These are phyloP conservation scores for Acacia concinna DNA, from an alignment of 331 rosid genomes.

Conservation along the genomic window DNA sequence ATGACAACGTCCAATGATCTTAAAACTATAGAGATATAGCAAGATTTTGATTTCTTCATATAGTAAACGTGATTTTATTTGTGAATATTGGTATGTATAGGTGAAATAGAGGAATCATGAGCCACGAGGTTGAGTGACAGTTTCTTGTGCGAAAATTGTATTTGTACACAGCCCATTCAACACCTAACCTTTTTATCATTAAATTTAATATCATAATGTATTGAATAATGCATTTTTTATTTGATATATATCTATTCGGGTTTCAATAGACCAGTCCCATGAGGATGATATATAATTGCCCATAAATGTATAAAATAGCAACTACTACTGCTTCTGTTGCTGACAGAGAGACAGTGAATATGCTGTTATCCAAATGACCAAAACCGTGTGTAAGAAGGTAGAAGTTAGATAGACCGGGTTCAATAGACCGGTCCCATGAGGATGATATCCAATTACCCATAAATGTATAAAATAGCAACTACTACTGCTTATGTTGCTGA, in stretches of 20 bases:
- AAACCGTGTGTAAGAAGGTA: not conserved
- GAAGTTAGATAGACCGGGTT: too few species aligned
- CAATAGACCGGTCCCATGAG: not conserved
- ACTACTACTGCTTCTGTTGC: not conserved
- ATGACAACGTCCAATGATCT: slow-evolving; percentile 11
- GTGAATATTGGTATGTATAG: slow-evolving; percentile 43
- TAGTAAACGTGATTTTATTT: slow-evolving; percentile 33
- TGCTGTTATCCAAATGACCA: not conserved
- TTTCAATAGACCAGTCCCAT: not conserved
- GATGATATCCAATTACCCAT: not conserved
- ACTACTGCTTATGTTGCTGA: not conserved
- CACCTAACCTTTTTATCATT: not conserved
- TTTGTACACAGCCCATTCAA: not conserved
- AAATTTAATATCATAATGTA: not conserved
- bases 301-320: not conserved
- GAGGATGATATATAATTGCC: not conserved
- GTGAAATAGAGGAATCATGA: slow-evolving; percentile 33
- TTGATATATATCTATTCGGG: not conserved
- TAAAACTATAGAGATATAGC: slow-evolving; percentile 34
- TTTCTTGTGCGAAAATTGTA: not conserved
- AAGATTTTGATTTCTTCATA: slow-evolving; percentile 24
- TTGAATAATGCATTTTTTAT: not conserved
- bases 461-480: not conserved
- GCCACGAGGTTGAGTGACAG: slow-evolving; percentile 30
- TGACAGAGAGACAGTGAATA: not conserved